Percentiles rank a stretch among this genome's conserved stretches.
Conservation (phyloP, 345 rosid genomes). For the Jatropha curcas region DNA sequence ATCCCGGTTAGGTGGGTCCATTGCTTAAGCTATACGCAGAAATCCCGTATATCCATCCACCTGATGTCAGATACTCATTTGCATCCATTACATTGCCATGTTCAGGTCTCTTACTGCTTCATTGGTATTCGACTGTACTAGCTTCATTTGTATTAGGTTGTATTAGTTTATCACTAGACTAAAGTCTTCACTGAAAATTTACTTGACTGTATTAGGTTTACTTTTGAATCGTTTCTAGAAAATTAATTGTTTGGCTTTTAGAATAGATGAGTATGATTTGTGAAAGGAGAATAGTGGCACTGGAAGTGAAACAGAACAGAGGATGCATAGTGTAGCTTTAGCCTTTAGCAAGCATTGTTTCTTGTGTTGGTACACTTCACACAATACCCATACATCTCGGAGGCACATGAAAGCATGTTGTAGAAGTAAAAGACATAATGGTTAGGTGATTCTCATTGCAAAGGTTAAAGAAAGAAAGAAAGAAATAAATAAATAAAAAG, state of each 20-base stretch:
- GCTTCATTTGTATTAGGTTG: background rate
- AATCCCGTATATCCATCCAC: background rate
- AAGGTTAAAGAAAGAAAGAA: no score
- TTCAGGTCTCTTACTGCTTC: background rate
- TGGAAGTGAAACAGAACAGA: background rate
- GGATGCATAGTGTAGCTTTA: background rate
- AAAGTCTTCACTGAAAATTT: no score
- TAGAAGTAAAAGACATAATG: background rate
- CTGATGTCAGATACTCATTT: no score
- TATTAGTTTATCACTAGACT: no score
- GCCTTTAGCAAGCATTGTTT: background rate
- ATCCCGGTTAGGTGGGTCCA: conserved; percentile 23
- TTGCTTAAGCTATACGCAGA: conserved; percentile 23
- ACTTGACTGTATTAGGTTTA: no score
- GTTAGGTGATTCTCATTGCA: background rate
- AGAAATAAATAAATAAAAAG: no score
- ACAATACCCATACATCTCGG: background rate
- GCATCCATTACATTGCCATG: conserved; percentile 3
- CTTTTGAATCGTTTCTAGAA: background rate
- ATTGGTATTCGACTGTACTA: background rate
- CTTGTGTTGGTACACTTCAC: background rate
- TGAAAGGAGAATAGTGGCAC: background rate
- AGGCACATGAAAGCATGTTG: background rate
- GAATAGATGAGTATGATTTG: no score
- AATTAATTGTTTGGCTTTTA: no score